Evolutionary conservation across 192 early-diverging fungal genomes (phyloP), one percentile per base, ranked within the genome.

Genomic region (Coemansia sp.): DNA sequence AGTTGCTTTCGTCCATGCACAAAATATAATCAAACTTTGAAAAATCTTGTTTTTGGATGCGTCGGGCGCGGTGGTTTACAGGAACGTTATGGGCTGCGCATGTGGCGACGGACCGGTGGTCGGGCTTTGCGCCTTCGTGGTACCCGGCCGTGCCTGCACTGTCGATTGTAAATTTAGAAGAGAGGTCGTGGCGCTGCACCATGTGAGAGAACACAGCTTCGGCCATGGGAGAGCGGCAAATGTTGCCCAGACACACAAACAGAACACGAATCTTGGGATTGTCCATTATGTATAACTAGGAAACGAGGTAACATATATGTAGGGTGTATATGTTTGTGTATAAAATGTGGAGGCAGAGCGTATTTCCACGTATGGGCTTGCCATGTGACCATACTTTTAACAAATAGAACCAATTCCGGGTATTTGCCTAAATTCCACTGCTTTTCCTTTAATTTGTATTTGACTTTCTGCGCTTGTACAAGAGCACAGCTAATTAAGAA

Each of bases 211-310:
- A 97, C 9, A 96, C 96, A 7, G 95, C 95, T 72, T 94, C 93
- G 43, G 94, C 93, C 96, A 96, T 98, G 4, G 93, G 92, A 6
- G 86, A 88, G 39, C 93, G 85, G 82, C 92, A 94, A 58, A 94
- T 94, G 76, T 94, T 94, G 60, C 93, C 93, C 52, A 87, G 75
- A 53, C 85, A 86, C 22, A 85, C 77, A 54, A 88, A 85, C n/a
- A 85, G 73, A 32, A 88, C 85, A 27, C 56, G 37, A 8, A 54
- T 73, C 50, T 57, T 61, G 37, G 39, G 35, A 38, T 19, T 35
- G 9, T 62, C 51, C 32, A 47, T 52, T 47, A 53, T 52, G 11
- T 11, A 11, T 52, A 24, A 16, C 1, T 18, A 19, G 18, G 20
- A 19, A 24, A 24, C 3, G 20, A 45, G 5, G 14, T 16, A 13